Evolutionary conservation across 345 rosid species (phyloP).

Genomic region (Turritis glabra): DNA sequence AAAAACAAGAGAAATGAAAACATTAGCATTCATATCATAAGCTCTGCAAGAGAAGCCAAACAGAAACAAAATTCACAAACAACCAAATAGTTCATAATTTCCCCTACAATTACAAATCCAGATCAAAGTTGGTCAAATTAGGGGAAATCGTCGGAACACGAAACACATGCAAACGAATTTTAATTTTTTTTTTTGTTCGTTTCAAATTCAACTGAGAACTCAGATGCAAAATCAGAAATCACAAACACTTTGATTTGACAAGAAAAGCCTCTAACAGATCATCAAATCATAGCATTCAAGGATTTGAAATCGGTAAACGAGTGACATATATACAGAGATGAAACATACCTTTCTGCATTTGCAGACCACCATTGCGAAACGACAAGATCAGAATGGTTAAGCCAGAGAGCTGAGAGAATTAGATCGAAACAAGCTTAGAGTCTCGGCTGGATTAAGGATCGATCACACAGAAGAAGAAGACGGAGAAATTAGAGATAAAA

Average conservation of each 20-base stretch:
- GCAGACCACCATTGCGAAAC: constrained; percentile 75
- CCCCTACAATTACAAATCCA: not conserved
- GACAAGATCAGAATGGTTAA: constrained; percentile 19
- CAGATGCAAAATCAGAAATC: constrained; percentile 32
- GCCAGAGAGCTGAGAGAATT: constrained; percentile 26
- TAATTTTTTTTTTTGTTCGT: no score
- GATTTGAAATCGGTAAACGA: not conserved
- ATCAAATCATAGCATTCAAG: not conserved
- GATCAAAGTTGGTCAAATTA: not conserved
- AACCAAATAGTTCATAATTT: not conserved
- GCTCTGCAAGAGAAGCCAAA: not conserved
- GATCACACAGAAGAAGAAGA: no score
- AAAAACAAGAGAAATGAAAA: not conserved
- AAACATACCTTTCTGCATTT: constrained; percentile 81
- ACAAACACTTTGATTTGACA: not conserved
- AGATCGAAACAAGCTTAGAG: constrained; percentile 3
- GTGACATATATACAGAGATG: not conserved
- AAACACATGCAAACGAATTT: constrained; percentile 25
- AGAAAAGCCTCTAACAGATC: not conserved
- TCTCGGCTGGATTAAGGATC: not conserved
- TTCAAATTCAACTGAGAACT: not conserved
- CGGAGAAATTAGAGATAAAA: no score
- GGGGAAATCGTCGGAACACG: not conserved
- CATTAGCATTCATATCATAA: constrained; percentile 7
- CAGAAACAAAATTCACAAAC: not conserved